Base-by-base conservation (phyloP, 495 filamentous ascomycete species). In the Elasticomyces elasticus region DNA sequence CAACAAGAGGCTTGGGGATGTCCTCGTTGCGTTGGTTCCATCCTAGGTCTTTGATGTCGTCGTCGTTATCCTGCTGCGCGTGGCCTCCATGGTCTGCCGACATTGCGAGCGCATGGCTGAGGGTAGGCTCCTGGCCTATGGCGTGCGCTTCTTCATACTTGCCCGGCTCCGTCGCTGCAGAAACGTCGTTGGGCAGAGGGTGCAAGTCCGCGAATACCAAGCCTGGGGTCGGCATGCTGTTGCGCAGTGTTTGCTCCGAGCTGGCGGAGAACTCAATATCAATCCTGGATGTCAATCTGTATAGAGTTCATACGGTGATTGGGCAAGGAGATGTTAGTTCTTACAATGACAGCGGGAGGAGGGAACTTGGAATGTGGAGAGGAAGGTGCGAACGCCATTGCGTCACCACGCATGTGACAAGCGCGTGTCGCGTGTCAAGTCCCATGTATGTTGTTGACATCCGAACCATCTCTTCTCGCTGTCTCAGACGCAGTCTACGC, bases 21-120 rank as follows among this genome's bases (percentile, higher is more conserved):
- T 78, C 64, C 6, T 80, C 62, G 15, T 78, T 71, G 54, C 72
- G 67, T 44, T 83, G 76, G 60, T 79, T 79, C 87, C 87, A 94
- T 12, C 88, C 88, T 33, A 91, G 60, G 65, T 94, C 78, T 19
- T 70, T 71, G 1, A 85, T 77, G 22, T 79, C 78, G 23, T 69
- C 67, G 27, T 68, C 68, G 45, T 74, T 71, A 17, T 61, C 64
- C 52, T 66, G 52, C 57, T 79, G 76, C n/a, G 72, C 68, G 11
- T 70, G 62, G 27, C 76, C 74, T 42, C 79, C 69, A 17, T 65
- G 63, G 46, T 60, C 52, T 24, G 61, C 61, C 26, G 62, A 53
- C 22, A 61, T 49, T 0, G 69, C 69, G 26, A 71, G 62, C 10
- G 68, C 64, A 62, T 71, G 69, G 57, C 66, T 69, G 23, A 54